Conservation (phyloP, 2,329 filamentous ascomycete genomes). For the Pleomassaria siparia region DNA sequence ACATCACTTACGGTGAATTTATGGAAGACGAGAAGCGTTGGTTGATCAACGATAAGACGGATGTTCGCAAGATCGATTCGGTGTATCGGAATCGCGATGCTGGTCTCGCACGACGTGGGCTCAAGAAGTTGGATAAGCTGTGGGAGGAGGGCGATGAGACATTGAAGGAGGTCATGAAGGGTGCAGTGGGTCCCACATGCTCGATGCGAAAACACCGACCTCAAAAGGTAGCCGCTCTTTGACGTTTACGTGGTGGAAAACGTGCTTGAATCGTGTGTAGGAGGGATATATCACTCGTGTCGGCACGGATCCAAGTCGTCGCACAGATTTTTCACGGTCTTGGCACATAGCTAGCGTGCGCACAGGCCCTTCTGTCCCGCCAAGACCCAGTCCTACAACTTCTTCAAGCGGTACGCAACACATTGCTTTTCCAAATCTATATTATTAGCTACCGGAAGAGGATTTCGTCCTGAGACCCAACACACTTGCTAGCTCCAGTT, state of each 20-base stretch:
- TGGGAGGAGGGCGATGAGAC: slow-evolving; percentile 22
- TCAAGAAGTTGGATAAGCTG: slow-evolving; percentile 35
- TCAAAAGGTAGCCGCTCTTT: neutral
- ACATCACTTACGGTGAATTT: slow-evolving; percentile 25
- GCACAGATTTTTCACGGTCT: too few relatives aligned
- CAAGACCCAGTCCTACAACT: too few relatives aligned
- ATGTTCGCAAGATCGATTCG: slow-evolving; percentile 31
- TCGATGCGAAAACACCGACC: neutral
- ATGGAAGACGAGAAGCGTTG: slow-evolving; percentile 19
- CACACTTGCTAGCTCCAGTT: too few relatives aligned
- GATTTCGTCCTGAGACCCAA: too few relatives aligned
- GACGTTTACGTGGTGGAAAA: neutral
- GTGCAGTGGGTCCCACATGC: slow-evolving; percentile 3
- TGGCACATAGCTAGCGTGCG: too few relatives aligned
- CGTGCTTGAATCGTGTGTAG: neutral
- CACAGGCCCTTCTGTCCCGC: too few relatives aligned
- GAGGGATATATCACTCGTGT: too few relatives aligned
- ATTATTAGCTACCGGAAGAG: too few relatives aligned
- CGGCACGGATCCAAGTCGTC: too few relatives aligned
- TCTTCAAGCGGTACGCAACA: too few relatives aligned
- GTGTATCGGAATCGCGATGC: slow-evolving; percentile 44
- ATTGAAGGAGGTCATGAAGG: slow-evolving; percentile 18
- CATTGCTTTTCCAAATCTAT: too few relatives aligned
- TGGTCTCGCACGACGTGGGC: slow-evolving; percentile 28
- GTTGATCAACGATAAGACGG: slow-evolving; percentile 21